phyloP scores from a whole-genome alignment of 2,329 filamentous ascomycete species.

The Pochonia chlamydosporia region DNA sequence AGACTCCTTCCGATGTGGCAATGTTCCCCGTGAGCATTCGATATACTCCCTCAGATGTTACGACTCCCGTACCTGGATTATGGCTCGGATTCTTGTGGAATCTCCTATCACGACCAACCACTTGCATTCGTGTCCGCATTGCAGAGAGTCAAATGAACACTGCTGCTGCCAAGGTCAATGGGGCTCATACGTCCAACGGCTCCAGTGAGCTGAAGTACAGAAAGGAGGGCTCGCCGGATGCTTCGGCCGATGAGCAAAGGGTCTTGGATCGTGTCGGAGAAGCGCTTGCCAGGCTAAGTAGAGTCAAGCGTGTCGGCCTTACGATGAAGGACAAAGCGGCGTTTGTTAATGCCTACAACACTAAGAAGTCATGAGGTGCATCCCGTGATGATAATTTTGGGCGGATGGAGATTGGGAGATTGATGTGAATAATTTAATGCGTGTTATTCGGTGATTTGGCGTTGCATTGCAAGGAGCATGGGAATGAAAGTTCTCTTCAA shows the following conservation, averaged over 20 bases:
- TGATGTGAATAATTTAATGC: background rate
- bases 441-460: background rate
- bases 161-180: constrained; percentile 30
- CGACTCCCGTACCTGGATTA: constrained; percentile 76
- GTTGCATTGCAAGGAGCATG: constrained; percentile 18
- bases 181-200: constrained; percentile 19
- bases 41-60: constrained; percentile 84
- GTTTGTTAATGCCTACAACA: constrained; percentile 66
- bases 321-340: constrained; percentile 75
- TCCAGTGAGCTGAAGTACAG: constrained; percentile 22
- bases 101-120: constrained; percentile 75
- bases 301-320: constrained; percentile 83
- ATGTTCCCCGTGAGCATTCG: constrained; percentile 89
- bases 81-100: constrained; percentile 78
- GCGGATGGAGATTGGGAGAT: background rate
- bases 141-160: constrained; percentile 65
- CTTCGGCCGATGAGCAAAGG: constrained; percentile 54
- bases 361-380: constrained; percentile 26
- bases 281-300: constrained; percentile 75
- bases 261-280: constrained; percentile 78
- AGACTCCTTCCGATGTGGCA: constrained; percentile 58
- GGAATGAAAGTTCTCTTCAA: background rate
- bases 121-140: constrained; percentile 85
- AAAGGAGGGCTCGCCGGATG: constrained; percentile 15
- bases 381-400: background rate